Evolutionary conservation across 1,284 basidiomycete genomes (phyloP), one percentile per base, ranked within the genome.

Genomic region (Ceratobasidium sp.): DNA sequence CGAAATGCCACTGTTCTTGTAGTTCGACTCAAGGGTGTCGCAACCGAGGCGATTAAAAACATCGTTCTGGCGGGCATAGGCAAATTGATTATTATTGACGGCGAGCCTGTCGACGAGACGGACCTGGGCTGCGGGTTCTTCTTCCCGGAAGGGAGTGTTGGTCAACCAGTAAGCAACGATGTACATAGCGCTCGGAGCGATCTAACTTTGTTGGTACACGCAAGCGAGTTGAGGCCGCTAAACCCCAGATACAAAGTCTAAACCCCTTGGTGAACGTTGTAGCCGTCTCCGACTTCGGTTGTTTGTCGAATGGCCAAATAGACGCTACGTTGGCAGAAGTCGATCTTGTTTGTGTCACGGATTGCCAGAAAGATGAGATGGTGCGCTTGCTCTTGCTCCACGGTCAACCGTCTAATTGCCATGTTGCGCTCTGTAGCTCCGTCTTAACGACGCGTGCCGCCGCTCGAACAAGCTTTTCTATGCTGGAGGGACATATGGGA

Each of bases 41-140:
- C 96, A 18, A 95, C 95, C n/a, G 97, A 99, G 81, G 87, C 91
- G 28, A 92, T 97, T 81, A 99, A 99, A 82, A 99, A 99, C 80
- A 81, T 86, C 42, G 86, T 87, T 7, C 79, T 88, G 16, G 85
- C 86, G 0, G 86, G 86, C 30, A 83, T 88, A 36, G 86, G 86
- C 2, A 79, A 80, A 36, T 73, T 88, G 75, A 85, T 85, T 63
- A 78, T 87, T n/a, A 79, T 86, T 76, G 86, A 88, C 74, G 80
- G 81, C 9, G 77, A 78, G n/a, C 73, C 75, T 0, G 82, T 86
- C 0, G 76, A 80, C 0, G 80, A 82, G 74, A 89, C 92, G 78
- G 96, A 98, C 81, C 86, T 99, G 25, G 94, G 94, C 11, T 87
- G 91, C 7, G 93, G 95, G 12, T 98, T 98, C 84, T 92, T 99